These are phyloP conservation scores for Blastocladiella britannica DNA, from an alignment of 192 early-diverging fungal genomes.

Conservation along the genomic window DNA sequence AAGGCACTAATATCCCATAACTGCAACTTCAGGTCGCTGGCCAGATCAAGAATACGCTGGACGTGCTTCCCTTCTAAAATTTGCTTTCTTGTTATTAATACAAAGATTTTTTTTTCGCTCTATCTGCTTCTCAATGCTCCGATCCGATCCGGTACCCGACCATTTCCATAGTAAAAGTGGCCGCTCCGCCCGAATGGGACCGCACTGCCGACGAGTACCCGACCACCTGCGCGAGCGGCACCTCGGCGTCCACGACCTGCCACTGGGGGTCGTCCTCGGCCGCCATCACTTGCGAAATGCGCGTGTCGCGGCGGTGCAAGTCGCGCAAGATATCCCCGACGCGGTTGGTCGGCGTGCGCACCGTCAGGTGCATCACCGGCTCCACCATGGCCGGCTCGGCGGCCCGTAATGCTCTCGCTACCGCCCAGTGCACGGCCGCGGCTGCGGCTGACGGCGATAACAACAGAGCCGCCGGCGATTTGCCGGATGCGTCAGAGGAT, in stretches of 20 bases:
- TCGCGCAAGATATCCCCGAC: constrained; percentile 65
- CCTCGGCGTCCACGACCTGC: constrained; percentile 29
- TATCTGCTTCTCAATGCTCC: no score
- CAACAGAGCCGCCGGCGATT: constrained; percentile 27
- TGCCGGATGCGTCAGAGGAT: constrained; percentile 29
- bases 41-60: no score
- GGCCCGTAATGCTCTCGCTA: constrained; percentile 12
- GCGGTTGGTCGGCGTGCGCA: constrained; percentile 44
- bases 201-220: constrained; percentile 66
- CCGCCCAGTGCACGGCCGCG: constrained; percentile 35
- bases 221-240: constrained; percentile 59
- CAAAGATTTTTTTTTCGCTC: no score
- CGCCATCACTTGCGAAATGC: constrained; percentile 19
- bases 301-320: constrained; percentile 48
- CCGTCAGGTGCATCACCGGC: constrained; percentile 57
- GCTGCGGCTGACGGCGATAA: constrained; percentile 35
- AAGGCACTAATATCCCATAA: no score
- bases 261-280: constrained; percentile 14
- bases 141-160: no score
- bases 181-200: constrained; percentile 71
- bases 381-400: constrained; percentile 33
- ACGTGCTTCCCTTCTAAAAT: no score
- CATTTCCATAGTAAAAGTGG: constrained; percentile 63
- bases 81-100: no score
- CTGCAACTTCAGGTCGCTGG: no score